Base-by-base conservation (phyloP, 2,329 filamentous ascomycete genomes). In the Colletotrichum tropicicola region DNA sequence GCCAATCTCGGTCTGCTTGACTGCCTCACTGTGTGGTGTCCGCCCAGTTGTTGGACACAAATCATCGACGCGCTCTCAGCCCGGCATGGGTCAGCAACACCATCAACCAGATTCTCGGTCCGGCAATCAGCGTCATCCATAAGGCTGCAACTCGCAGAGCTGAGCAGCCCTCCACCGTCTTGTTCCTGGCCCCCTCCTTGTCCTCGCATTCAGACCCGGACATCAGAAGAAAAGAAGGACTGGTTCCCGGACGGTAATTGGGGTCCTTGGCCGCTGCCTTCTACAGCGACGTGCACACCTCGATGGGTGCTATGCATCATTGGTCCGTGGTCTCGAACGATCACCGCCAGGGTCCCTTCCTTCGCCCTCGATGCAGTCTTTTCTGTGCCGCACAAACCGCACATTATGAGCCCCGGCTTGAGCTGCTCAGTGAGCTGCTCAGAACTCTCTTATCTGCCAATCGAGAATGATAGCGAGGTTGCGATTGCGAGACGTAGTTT, bases 1-100 rank as follows among this genome's bases (percentile, higher is more conserved):
- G 13, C 32, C 48, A 60, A 32, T 60, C 56, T 60, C 48, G 61
- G 56, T 55, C 61, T 25, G 44, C 15, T 37, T 25, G 41, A 65
- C 55, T 48, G 49, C 32, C 56, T 55, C 56, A 49, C 56, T 49
- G 21, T 30, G 28, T 28, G 25, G 23, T 43, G 13, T 32, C 30
- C 23, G 44, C 51, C 27, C 59, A 39, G 23, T 28, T 23, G 52
- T 43, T 30, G 35, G 32, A 19, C 12, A 13, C 44, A 23, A 44
- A 27, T 59, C 28, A 32, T 32, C 21, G 47, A 21, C 27, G 39
- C 41, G 13, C 32, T 39, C 55, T 65, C 61, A 65, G 61, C 56
- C 61, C 43, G 30, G 30, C 61, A 65, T 39, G 61, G 55, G 44
- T 58, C 12, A 35, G 35, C 32, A 53, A 45, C 60, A 52, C 37